A percentile compares a stretch with the other conserved stretches of the same genome.
These are phyloP conservation scores for Elaeis oleifera DNA, from an alignment of 202 grass and related monocot species.

Conservation along the genomic window DNA sequence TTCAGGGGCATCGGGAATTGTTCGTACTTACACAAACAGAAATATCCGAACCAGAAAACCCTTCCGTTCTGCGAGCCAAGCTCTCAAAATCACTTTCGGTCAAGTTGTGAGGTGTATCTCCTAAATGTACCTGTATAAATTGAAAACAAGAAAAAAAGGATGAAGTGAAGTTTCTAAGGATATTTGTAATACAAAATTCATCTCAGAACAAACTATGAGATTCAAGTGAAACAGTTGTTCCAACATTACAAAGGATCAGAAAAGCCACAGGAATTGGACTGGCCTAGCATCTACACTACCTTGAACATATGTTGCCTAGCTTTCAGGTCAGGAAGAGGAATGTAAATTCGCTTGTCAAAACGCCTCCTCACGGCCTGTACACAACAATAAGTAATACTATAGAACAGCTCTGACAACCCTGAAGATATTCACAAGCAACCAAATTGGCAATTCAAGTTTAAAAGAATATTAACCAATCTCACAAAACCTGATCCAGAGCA, in stretches of 20 bases:
- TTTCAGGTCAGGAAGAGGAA: slow-evolving; percentile 16
- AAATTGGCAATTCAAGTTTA: background rate
- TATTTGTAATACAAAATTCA: too few species aligned
- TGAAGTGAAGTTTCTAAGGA: too few species aligned
- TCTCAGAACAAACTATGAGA: too few species aligned
- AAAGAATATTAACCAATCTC: background rate
- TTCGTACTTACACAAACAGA: slow-evolving; percentile 11
- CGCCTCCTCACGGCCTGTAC: slow-evolving; percentile 8
- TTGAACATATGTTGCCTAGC: slow-evolving; percentile 20
- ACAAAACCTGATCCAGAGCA: slow-evolving; percentile 15
- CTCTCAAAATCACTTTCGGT: slow-evolving; percentile 13
- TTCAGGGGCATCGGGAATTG: too few species aligned
- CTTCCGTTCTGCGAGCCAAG: slow-evolving; percentile 10
- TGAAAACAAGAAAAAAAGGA: background rate
- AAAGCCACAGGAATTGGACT: too few species aligned
- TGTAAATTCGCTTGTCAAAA: slow-evolving; percentile 20
- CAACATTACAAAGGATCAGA: too few species aligned
- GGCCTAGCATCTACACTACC: background rate
- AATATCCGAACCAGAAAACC: slow-evolving; percentile 17
- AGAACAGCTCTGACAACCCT: background rate
- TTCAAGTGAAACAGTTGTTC: too few species aligned
- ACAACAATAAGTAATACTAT: background rate
- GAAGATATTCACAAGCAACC: background rate
- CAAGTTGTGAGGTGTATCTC: slow-evolving; percentile 13
- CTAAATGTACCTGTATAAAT: slow-evolving; percentile 6